Evolutionary conservation across 139 green algal species (phyloP), one percentile per base, ranked within the genome.

Genomic region (Micromonas pusilla): DNA sequence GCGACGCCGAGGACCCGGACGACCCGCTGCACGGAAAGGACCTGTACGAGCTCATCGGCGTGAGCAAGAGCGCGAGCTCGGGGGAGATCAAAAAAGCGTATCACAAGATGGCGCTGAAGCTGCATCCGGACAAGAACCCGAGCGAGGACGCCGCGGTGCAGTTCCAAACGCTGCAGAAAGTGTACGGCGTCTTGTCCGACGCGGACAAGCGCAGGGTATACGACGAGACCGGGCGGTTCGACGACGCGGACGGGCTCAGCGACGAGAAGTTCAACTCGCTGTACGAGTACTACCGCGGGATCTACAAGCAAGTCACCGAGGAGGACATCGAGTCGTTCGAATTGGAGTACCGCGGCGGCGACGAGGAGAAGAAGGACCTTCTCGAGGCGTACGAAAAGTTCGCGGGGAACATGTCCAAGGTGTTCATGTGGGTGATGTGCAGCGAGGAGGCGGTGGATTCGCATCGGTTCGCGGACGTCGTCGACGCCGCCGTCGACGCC

Each of bases 121-220:
- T 96, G 64, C 94, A 98, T 52, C 94, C 94, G 1, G 94, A 98
- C 80, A 96, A 96, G 78, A 97, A 97, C 77, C 85, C 86, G 6
- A 83, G 78, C 25, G 84, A 96, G 33, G 84, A 88, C 26, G 52
- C 52, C n/a, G 68, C 63, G 66, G 36, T 36, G 9, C 52, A 66
- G 70, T 98, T 98, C 78, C 93, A 97, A 79, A 86, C 85, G 0
- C 82, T 98, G 79, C 93, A 98, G 70, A 85, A 88, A 19, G 83
- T 97, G 33, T 98, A 96, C 77, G 82, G 73, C 0, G 86, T 98
- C 3, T 80, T 98, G 5, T 84, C 87, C 25, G 88, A 97, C 77
- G 71, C 86, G 20, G 88, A 96, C 28, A 97, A 90, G 85, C 87
- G 93, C 0, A 90, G 90, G 75, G 21, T 96, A 21, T 98, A 98